Conservation (phyloP, 257 asterid species). For the Euphrasia confusa region DNA sequence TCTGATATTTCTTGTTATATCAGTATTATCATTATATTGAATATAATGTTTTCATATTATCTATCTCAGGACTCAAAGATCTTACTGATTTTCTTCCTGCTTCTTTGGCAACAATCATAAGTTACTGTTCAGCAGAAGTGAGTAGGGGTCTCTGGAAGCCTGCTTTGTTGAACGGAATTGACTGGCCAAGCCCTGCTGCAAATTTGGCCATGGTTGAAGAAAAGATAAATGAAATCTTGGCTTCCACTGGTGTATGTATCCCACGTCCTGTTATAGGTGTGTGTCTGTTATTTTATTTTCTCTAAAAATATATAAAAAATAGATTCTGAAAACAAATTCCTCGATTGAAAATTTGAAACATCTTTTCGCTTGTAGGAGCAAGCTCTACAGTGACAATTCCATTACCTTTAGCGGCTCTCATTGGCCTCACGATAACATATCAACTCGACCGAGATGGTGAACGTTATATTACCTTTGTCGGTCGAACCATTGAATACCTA, state of each 20-base stretch:
- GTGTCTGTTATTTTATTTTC: constrained; percentile 23
- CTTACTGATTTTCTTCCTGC: constrained; percentile 97
- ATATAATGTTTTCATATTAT: constrained; percentile 5
- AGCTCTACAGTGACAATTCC: too few relatives aligned
- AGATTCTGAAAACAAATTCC: too few relatives aligned
- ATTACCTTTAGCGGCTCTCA: constrained; percentile 62
- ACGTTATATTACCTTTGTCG: constrained; percentile 60
- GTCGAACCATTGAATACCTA: constrained; percentile 66
- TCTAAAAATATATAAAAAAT: too few relatives aligned
- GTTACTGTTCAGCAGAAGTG: constrained; percentile 93
- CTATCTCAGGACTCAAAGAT: constrained; percentile 83
- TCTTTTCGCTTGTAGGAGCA: too few relatives aligned
- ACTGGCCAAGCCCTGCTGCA: constrained; percentile 98
- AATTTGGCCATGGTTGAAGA: constrained; percentile 71
- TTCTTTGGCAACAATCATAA: constrained; percentile 74
- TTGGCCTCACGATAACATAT: constrained; percentile 92
- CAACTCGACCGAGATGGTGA: constrained; percentile 69
- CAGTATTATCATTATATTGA: constrained; percentile 18
- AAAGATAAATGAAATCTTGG: constrained; percentile 78
- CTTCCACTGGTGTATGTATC: constrained; percentile 85
- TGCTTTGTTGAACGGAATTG: constrained; percentile 93
- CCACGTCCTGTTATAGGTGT: constrained; percentile 70
- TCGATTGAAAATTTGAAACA: too few relatives aligned
- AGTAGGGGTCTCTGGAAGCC: constrained; percentile 97
- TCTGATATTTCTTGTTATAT: constrained; percentile 21